Conservation (phyloP, 306 rosid genomes). For the Glycyrrhiza uralensis region DNA sequence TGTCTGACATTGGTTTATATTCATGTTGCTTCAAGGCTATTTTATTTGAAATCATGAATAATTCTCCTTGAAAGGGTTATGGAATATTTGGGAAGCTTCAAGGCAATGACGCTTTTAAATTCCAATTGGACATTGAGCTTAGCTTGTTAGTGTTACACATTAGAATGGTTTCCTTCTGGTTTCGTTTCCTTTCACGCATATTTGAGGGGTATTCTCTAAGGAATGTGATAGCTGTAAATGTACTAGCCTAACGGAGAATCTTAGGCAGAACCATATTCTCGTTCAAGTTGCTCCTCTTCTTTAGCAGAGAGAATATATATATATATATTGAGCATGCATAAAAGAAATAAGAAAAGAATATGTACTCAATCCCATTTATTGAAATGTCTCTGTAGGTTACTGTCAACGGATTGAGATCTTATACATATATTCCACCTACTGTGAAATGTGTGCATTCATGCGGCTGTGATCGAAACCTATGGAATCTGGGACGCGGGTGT, state of each 20-base stretch:
- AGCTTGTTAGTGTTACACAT: not conserved
- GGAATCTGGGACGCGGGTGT: not conserved
- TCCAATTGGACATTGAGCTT: not conserved
- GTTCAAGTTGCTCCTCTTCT: not conserved
- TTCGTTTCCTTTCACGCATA: not conserved
- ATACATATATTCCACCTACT: not conserved
- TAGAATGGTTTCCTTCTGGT: not conserved
- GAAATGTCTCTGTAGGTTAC: not conserved
- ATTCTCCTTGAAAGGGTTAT: not conserved
- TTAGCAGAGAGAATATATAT: not conserved
- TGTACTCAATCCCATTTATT: not conserved
- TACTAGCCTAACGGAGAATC: slow-evolving; percentile 1
- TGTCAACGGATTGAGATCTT: slow-evolving; percentile 6
- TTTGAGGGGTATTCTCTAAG: not conserved
- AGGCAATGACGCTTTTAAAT: not conserved
- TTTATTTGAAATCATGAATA: not conserved
- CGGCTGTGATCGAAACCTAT: not conserved
- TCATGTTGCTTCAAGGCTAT: slow-evolving; percentile 15
- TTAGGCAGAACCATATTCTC: slow-evolving; percentile 16
- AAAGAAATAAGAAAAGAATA: not conserved
- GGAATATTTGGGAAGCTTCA: slow-evolving; percentile 6
- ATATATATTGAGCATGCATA: not conserved
- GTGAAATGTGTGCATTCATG: not conserved
- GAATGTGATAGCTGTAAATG: not conserved
- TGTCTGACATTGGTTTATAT: not conserved